phyloP scores from a whole-genome alignment of 2,329 filamentous ascomycete species.

The Acrodontium crateriforme region DNA sequence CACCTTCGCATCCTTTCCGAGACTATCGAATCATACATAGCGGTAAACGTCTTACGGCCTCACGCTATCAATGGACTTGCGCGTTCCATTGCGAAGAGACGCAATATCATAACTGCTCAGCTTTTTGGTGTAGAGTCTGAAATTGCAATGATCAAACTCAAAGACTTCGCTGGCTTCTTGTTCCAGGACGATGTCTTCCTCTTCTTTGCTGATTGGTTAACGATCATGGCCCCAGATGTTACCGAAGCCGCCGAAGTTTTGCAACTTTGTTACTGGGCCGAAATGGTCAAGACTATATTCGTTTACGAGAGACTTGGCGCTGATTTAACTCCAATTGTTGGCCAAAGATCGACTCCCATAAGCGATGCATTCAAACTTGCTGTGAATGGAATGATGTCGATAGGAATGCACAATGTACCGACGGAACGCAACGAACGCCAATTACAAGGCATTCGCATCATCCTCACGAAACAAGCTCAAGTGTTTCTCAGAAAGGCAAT shows the following conservation, averaged over 20 bases:
- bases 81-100: constrained; percentile 12
- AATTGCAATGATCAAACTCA: constrained; percentile 10
- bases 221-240: constrained; percentile 16
- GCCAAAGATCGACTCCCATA: not conserved
- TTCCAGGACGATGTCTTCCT: constrained; percentile 59
- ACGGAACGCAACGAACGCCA: constrained; percentile 6
- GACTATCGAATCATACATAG: constrained; percentile 72
- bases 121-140: constrained; percentile 17
- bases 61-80: constrained; percentile 30
- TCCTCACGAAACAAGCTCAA: constrained; percentile 70
- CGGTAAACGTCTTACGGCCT: constrained; percentile 56
- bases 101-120: constrained; percentile 16
- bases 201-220: constrained; percentile 56
- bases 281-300: constrained; percentile 69
- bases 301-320: constrained; percentile 29
- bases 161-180: constrained; percentile 30
- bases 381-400: constrained; percentile 6
- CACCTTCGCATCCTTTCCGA: constrained; percentile 81
- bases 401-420: constrained; percentile 6
- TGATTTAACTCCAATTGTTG: not conserved
- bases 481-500: constrained; percentile 74
- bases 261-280: constrained; percentile 75
- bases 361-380: constrained; percentile 8
- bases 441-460: constrained; percentile 18
- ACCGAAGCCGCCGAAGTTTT: constrained; percentile 43